These are phyloP conservation scores for Cutaneotrichosporon cavernicola DNA, from an alignment of 1,284 basidiomycete species.

Conservation along the genomic window DNA sequence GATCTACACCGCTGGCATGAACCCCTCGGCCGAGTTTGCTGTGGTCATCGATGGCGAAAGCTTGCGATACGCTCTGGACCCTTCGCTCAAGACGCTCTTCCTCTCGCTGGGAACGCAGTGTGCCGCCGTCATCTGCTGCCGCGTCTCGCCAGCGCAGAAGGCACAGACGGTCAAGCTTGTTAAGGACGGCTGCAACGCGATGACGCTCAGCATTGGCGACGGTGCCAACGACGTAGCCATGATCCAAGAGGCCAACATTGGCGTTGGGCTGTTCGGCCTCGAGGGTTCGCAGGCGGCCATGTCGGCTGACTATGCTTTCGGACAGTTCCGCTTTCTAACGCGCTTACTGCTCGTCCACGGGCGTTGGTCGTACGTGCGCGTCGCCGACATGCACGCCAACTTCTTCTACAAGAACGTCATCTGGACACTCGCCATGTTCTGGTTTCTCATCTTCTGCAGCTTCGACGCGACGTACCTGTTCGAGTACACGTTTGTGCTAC, in stretches of 20 bases:
- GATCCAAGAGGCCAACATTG: conserved; percentile 97
- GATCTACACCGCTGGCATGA: conserved; percentile 37
- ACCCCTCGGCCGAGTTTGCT: conserved; percentile 63
- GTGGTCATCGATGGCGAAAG: conserved; percentile 97
- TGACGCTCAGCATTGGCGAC: conserved; percentile 96
- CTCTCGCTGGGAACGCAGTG: conserved; percentile 91
- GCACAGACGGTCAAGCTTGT: conserved; percentile 84
- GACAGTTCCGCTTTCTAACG: conserved; percentile 92
- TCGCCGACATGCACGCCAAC: conserved; percentile 96
- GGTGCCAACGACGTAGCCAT: conserved; percentile 59
- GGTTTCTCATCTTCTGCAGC: conserved; percentile 81
- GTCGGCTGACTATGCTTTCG: conserved; percentile 98
- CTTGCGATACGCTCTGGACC: conserved; percentile 73
- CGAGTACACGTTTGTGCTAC: conserved; percentile 88
- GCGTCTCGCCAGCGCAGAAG: conserved; percentile 95
- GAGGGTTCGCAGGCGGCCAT: conserved; percentile 98
- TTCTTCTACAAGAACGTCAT: conserved; percentile 88
- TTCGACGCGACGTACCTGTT: conserved; percentile 95
- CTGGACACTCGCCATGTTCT: conserved; percentile 75
- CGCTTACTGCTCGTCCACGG: conserved; percentile 92
- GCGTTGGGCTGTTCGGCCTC: conserved; percentile 87
- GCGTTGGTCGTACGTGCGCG: conserved; percentile 91
- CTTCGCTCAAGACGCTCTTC: conserved; percentile 79
- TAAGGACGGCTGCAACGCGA: conserved; percentile 90
- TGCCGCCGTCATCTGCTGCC: conserved; percentile 94